Conservation (phyloP, 257 asterid species). For the Rehmannia glutinosa region DNA sequence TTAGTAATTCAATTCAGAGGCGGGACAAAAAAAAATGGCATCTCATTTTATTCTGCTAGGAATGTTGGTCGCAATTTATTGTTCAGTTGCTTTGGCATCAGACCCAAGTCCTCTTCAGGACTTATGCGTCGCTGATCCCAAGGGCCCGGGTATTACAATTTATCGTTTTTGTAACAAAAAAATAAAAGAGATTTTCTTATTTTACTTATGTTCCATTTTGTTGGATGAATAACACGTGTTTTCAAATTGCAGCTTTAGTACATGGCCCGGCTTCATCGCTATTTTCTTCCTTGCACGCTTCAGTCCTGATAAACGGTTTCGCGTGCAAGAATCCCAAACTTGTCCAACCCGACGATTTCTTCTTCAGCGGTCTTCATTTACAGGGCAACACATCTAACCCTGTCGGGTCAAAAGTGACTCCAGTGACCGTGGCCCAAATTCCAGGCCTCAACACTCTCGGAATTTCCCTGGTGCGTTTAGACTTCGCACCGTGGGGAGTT, state of each 20-base stretch:
- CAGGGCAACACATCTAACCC: slow-evolving; percentile 38
- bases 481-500: slow-evolving; percentile 28
- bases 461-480: slow-evolving; percentile 26
- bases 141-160: slow-evolving; percentile 21
- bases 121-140: slow-evolving; percentile 38
- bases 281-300: too few relatives aligned
- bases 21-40: too few relatives aligned
- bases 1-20: too few relatives aligned
- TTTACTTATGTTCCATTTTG: neutral
- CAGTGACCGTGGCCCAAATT: slow-evolving; percentile 27
- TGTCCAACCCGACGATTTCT: slow-evolving; percentile 31
- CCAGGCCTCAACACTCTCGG: slow-evolving; percentile 50
- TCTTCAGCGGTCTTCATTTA: slow-evolving; percentile 32
- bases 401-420: slow-evolving; percentile 35
- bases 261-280: too few relatives aligned
- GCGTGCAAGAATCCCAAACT: slow-evolving; percentile 37
- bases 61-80: neutral
- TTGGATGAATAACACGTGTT: too few relatives aligned
- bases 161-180: too few relatives aligned
- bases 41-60: too few relatives aligned
- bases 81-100: slow-evolving; percentile 25
- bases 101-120: slow-evolving; percentile 49
- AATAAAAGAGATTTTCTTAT: neutral
- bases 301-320: slow-evolving; percentile 33
- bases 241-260: too few relatives aligned